A percentile compares a stretch with the other conserved stretches of the same genome.
Conservation (phyloP, 148 eudicot genomes). For the Simmondsia chinensis region DNA sequence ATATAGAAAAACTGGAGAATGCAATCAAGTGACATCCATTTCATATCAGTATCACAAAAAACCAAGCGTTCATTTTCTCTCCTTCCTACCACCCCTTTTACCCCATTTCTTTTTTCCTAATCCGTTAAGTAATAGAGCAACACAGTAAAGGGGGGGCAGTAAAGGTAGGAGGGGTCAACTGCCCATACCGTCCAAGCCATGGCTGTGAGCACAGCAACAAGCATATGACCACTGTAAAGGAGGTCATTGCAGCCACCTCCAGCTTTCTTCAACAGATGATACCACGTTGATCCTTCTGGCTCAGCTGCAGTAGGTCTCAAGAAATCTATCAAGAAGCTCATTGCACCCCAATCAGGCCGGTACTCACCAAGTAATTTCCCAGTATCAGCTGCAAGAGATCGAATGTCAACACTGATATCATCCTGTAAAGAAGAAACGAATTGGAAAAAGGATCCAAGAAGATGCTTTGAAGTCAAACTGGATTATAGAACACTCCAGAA, state of each 20-base stretch:
- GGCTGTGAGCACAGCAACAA: conserved; percentile 88
- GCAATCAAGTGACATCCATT: too few species aligned
- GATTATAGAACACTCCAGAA: too few species aligned
- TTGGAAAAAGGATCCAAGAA: too few species aligned
- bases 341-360: conserved; percentile 85
- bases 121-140: too few species aligned
- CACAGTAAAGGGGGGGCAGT: too few species aligned
- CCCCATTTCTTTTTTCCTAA: too few species aligned
- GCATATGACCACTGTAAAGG: conserved; percentile 95
- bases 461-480: too few species aligned
- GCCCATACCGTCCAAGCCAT: conserved; percentile 97
- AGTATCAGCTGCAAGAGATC: conserved; percentile 42
- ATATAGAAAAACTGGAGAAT: too few species aligned
- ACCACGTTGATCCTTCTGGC: conserved; percentile 74
- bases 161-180: neutral
- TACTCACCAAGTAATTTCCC: conserved; percentile 38
- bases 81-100: too few species aligned
- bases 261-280: conserved; percentile 73
- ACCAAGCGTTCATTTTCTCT: too few species aligned
- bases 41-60: too few species aligned
- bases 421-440: conserved; percentile 7
- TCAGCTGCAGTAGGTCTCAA: conserved; percentile 62
- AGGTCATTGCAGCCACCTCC: conserved; percentile 99
- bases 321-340: conserved; percentile 82
- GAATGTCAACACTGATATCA: conserved; percentile 1